Percentiles rank a stretch among this genome's conserved stretches.
These are phyloP conservation scores for Lodderomyces oxycetoniae DNA, from an alignment of 1,139 yeast species.

Conservation along the genomic window DNA sequence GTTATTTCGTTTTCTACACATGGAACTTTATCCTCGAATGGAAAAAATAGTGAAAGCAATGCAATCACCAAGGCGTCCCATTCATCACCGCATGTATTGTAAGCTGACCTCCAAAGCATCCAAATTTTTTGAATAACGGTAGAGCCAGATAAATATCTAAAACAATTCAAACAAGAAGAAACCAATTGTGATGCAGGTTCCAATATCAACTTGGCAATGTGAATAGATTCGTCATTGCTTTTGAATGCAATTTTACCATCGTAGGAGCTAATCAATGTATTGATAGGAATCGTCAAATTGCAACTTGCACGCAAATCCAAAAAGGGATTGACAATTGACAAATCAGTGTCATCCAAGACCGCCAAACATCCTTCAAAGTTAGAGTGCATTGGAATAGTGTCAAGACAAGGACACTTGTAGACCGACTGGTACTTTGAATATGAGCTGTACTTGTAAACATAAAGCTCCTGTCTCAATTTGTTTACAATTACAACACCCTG, in stretches of 20 bases:
- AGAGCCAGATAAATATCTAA: conserved; percentile 55
- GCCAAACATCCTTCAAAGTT: conserved; percentile 41
- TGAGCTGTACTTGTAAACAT: conserved; percentile 41
- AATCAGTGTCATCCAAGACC: conserved; percentile 26
- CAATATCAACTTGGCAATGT: conserved; percentile 34
- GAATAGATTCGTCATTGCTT: conserved; percentile 21
- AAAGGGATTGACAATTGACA: conserved; percentile 61
- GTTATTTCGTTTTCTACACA: conserved; percentile 34
- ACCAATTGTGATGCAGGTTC: conserved; percentile 47
- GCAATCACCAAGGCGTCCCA: conserved; percentile 62
- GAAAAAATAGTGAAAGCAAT: conserved; percentile 44
- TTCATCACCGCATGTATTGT: conserved; percentile 42
- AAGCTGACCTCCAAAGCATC: conserved; percentile 62
- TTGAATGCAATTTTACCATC: conserved; percentile 27
- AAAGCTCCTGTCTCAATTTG: conserved; percentile 31
- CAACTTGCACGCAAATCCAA: conserved; percentile 45
- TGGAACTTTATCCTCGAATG: conserved; percentile 23
- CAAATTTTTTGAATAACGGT: conserved; percentile 53
- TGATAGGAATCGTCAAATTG: conserved; percentile 22
- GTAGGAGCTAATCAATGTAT: conserved; percentile 20
- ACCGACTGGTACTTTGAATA: conserved; percentile 33
- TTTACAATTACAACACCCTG: conserved; percentile 55
- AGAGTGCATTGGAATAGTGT: conserved; percentile 37
- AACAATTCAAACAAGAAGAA: conserved; percentile 40
- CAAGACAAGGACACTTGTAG: conserved; percentile 34